Evolutionary conservation across 2,329 filamentous ascomycete genomes (phyloP).

Genomic region (Amauroascus verrucosus): DNA sequence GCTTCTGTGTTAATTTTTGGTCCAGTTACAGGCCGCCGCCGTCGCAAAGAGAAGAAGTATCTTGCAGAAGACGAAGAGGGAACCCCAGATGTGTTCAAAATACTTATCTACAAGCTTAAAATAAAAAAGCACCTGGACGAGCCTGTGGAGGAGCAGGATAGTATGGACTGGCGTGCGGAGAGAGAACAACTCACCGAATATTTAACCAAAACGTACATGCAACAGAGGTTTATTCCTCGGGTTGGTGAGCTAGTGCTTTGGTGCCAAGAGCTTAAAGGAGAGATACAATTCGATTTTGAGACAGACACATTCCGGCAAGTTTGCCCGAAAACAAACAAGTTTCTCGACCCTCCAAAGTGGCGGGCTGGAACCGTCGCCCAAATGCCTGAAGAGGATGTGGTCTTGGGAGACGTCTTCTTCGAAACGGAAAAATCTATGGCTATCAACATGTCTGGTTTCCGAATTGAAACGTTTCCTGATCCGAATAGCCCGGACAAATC

Average conservation of each 20-base stretch:
- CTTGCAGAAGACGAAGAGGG: slow-evolving; percentile 41
- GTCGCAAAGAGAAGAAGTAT: slow-evolving; percentile 11
- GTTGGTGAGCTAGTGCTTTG: slow-evolving; percentile 50
- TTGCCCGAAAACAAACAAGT: slow-evolving; percentile 25
- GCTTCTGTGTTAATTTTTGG: not conserved
- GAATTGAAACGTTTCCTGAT: slow-evolving; percentile 48
- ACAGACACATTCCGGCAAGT: slow-evolving; percentile 27
- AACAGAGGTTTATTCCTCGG: slow-evolving; percentile 45
- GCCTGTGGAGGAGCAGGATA: slow-evolving; percentile 40
- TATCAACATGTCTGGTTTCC: slow-evolving; percentile 45
- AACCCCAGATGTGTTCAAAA: slow-evolving; percentile 44
- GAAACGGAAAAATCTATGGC: slow-evolving; percentile 32
- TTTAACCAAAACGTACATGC: slow-evolving; percentile 34
- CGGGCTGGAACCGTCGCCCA: slow-evolving; percentile 49
- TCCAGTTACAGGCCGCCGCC: slow-evolving; percentile 3
- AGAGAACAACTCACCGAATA: slow-evolving; percentile 34
- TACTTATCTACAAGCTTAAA: slow-evolving; percentile 41
- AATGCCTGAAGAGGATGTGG: slow-evolving; percentile 35
- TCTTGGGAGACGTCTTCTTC: slow-evolving; percentile 39
- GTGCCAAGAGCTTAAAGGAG: slow-evolving; percentile 28
- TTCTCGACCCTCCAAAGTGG: slow-evolving; percentile 40
- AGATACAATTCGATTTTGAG: slow-evolving; percentile 29
- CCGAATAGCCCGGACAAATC: slow-evolving; percentile 43
- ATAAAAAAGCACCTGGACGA: slow-evolving; percentile 34
- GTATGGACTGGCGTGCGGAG: slow-evolving; percentile 49